A percentile compares a stretch with the other conserved stretches of the same genome.
phyloP scores from a whole-genome alignment of 352 stramenopile species.

The Aphanomyces invadans region DNA sequence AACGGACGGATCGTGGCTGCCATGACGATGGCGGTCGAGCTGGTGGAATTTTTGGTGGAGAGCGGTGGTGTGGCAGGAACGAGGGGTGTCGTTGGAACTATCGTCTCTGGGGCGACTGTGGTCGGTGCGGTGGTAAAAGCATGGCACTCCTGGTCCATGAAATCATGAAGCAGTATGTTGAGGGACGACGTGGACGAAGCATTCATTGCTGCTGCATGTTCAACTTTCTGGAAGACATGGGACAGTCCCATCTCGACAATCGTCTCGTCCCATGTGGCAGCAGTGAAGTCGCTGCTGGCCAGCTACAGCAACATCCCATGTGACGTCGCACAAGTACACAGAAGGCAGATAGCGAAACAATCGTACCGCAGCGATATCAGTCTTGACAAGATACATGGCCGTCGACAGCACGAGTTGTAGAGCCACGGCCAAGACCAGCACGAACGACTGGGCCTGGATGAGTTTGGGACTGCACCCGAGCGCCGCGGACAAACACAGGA shows the following conservation, averaged over 20 bases:
- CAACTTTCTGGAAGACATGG: neutral
- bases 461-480: neutral
- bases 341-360: neutral
- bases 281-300: neutral
- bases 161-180: neutral
- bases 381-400: neutral
- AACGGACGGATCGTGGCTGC: neutral
- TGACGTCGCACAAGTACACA: neutral
- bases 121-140: neutral
- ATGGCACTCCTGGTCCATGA: conserved; percentile 6
- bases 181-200: neutral
- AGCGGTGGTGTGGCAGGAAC: too few relatives aligned
- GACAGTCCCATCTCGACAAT: neutral
- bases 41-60: too few relatives aligned
- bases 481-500: neutral
- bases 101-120: too few relatives aligned
- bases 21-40: neutral
- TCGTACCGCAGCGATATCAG: neutral
- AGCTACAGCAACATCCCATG: conserved; percentile 5
- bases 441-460: neutral
- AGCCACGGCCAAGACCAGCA: neutral
- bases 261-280: neutral
- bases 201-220: neutral
- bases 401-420: neutral
- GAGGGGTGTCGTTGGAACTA: too few relatives aligned